Evolutionary conservation across 148 eudicot species (phyloP).

Genomic region (Fagopyrum homotropicum): DNA sequence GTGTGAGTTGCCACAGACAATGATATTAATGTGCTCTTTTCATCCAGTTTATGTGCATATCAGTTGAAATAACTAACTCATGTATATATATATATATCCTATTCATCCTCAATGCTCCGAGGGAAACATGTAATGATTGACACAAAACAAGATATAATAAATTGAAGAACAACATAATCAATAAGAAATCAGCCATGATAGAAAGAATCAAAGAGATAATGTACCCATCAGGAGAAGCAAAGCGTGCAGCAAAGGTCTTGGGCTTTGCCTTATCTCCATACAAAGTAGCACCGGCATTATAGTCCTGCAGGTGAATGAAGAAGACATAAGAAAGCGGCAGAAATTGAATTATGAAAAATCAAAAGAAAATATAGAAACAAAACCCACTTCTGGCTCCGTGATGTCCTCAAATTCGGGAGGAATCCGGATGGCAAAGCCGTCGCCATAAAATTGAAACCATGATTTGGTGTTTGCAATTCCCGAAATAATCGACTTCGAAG

Average conservation of each 20-base stretch:
- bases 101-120: not conserved
- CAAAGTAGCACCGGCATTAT: conserved; percentile 72
- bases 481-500: conserved; percentile 47
- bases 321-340: not conserved
- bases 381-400: conserved; percentile 77
- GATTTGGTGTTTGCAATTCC: conserved; percentile 78
- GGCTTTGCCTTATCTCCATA: conserved; percentile 97
- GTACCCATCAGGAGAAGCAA: conserved; percentile 93
- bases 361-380: not conserved
- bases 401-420: conserved; percentile 77
- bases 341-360: not conserved
- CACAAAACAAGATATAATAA: not conserved
- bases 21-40: too few relatives aligned
- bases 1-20: too few relatives aligned
- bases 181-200: not conserved
- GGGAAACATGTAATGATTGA: not conserved
- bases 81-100: not conserved
- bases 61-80: not conserved
- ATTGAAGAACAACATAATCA: not conserved
- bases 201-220: not conserved
- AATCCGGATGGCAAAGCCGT: conserved; percentile 82
- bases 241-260: conserved; percentile 86
- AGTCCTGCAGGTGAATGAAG: conserved; percentile 41
- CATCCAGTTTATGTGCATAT: not conserved
- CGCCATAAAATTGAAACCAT: conserved; percentile 86